Percentiles rank a stretch among this genome's conserved stretches.
These are phyloP conservation scores for Rehmannia glutinosa DNA, from an alignment of 257 asterid genomes.

Conservation along the genomic window DNA sequence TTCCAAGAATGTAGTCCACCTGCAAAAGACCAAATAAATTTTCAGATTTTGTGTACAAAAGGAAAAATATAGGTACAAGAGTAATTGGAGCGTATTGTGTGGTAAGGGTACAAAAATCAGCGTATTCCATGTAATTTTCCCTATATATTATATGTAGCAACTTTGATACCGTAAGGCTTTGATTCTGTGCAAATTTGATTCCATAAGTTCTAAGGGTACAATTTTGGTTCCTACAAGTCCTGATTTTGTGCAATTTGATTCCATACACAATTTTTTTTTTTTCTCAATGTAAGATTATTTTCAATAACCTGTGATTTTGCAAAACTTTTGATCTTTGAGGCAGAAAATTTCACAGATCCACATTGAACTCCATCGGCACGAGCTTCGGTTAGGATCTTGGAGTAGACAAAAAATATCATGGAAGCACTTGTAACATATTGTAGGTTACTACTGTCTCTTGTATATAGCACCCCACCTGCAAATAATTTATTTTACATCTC, in stretches of 20 bases:
- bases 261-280: background rate
- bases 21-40: conserved; percentile 6
- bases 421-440: conserved; percentile 63
- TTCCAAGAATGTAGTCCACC: conserved; percentile 73
- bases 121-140: no score
- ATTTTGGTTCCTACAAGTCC: no score
- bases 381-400: conserved; percentile 41
- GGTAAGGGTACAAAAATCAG: no score
- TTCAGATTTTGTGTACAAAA: no score
- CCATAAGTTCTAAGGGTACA: no score
- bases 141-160: no score
- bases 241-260: no score
- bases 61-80: no score
- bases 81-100: no score
- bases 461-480: conserved; percentile 73
- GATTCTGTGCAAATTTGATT: no score
- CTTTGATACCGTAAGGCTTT: no score
- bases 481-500: background rate
- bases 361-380: conserved; percentile 41
- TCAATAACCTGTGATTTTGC: conserved; percentile 64
- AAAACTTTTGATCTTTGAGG: conserved; percentile 48
- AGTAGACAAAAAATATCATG: conserved; percentile 50
- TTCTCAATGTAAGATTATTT: no score
- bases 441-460: conserved; percentile 61
- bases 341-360: conserved; percentile 41